Percentiles rank a stretch among this genome's conserved stretches.
Conservation (phyloP, 192 early-diverging fungal species). For the Spinellus fusiger region DNA sequence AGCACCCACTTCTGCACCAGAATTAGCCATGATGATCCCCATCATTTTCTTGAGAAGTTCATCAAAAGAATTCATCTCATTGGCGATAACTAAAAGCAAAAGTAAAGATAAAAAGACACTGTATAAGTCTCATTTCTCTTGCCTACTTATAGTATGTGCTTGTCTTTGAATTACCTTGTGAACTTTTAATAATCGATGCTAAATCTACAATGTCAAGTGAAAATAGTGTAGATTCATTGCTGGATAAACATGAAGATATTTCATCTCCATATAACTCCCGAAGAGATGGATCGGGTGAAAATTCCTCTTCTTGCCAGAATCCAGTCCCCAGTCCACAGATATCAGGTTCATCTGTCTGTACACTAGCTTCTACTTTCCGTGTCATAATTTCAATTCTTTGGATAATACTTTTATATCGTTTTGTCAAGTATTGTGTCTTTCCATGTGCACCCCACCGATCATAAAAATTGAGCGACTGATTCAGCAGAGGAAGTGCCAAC, state of each 20-base stretch:
- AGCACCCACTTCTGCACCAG: slow-evolving; percentile 16
- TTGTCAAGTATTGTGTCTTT: slow-evolving; percentile 7
- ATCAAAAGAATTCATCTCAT: slow-evolving; percentile 31
- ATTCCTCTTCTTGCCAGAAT: slow-evolving; percentile 6
- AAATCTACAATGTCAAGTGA: slow-evolving; percentile 23
- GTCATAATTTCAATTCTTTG: not conserved
- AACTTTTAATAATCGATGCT: slow-evolving; percentile 28
- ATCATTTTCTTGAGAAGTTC: slow-evolving; percentile 22
- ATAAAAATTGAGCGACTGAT: slow-evolving; percentile 5
- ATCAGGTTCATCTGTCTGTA: slow-evolving; percentile 14
- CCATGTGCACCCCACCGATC: slow-evolving; percentile 17
- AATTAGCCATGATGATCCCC: slow-evolving; percentile 22
- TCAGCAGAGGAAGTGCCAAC: slow-evolving; percentile 8
- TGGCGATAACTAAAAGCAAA: slow-evolving; percentile 15
- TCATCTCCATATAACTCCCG: slow-evolving; percentile 1
- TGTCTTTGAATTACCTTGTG: slow-evolving; percentile 16
- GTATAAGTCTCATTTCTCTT: not conserved
- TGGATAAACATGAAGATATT: not conserved
- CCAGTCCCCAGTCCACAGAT: not conserved
- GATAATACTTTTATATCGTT: slow-evolving; percentile 2
- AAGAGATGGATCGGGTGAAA: not conserved
- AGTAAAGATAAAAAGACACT: not conserved
- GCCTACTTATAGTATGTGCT: too few relatives aligned
- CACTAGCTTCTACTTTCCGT: not conserved
- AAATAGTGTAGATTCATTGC: slow-evolving; percentile 7